Conservation (phyloP, 768 basidiomycete genomes). For the Amanita phalloides region DNA sequence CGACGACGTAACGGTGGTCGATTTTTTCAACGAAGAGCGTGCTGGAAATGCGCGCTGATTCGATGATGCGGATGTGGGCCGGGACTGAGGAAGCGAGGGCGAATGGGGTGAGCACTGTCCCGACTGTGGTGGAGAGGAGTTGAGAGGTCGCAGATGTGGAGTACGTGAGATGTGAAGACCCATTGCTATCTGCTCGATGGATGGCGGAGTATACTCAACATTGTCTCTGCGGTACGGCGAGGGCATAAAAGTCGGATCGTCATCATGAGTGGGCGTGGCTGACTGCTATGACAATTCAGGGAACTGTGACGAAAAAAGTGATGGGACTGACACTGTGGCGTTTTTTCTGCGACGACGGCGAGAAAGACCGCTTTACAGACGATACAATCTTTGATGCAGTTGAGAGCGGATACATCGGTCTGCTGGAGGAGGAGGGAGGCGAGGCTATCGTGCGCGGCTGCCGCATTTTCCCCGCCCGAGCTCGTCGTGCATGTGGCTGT, state of each 20-base stretch:
- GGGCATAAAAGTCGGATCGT: conserved; percentile 6
- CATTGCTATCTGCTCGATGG: conserved; percentile 70
- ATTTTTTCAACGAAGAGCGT: conserved; percentile 59
- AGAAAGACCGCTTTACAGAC: conserved; percentile 3
- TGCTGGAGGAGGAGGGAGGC: neutral
- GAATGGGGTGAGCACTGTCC: conserved; percentile 9
- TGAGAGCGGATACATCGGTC: conserved; percentile 1
- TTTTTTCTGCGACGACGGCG: conserved; percentile 12
- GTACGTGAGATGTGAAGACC: conserved; percentile 70
- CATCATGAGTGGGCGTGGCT: conserved; percentile 11
- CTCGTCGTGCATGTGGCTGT: conserved; percentile 3
- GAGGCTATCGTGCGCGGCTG: neutral
- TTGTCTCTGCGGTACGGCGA: conserved; percentile 13
- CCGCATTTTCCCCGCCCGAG: neutral
- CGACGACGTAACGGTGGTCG: conserved; percentile 24
- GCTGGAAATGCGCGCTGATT: conserved; percentile 42
- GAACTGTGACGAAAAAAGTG: neutral
- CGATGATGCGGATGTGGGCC: conserved; percentile 15
- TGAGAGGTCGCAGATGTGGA: conserved; percentile 48
- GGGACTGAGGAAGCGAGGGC: conserved; percentile 13
- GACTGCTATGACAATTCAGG: neutral
- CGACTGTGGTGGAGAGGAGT: conserved; percentile 13
- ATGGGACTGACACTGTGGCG: conserved; percentile 10
- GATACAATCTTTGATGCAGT: conserved; percentile 5
- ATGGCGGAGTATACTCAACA: conserved; percentile 23